These are phyloP conservation scores for Capsella rubella DNA, from an alignment of 441 rosid genomes.

Conservation along the genomic window DNA sequence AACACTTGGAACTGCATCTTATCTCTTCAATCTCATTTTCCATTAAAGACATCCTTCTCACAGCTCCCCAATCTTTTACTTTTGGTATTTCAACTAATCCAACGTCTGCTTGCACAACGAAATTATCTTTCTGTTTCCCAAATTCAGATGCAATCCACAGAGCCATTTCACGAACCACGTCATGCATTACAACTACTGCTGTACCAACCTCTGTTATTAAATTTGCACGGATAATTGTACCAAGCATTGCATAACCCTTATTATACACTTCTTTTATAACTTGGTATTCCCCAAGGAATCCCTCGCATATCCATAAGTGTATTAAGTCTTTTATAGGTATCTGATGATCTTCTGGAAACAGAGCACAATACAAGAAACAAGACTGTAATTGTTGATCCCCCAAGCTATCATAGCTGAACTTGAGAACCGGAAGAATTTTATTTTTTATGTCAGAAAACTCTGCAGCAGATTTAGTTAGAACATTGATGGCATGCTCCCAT, in stretches of 20 bases:
- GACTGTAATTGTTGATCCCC: no score
- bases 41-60: slow-evolving; percentile 42
- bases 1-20: background rate
- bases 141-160: slow-evolving; percentile 46
- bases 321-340: background rate
- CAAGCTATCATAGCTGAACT: no score
- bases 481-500: slow-evolving; percentile 40
- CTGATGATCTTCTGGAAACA: slow-evolving; percentile 11
- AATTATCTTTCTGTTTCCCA: slow-evolving; percentile 18
- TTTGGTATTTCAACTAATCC: slow-evolving; percentile 31
- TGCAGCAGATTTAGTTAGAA: no score
- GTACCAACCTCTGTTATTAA: slow-evolving; percentile 25
- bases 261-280: background rate
- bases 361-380: no score
- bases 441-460: no score
- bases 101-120: slow-evolving; percentile 36
- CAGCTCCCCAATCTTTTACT: slow-evolving; percentile 32
- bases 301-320: slow-evolving; percentile 4
- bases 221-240: slow-evolving; percentile 37
- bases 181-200: background rate
- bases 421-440: no score
- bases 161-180: slow-evolving; percentile 53
- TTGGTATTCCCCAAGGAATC: slow-evolving; percentile 10
- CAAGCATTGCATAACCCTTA: slow-evolving; percentile 41
- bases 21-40: slow-evolving; percentile 36